A percentile compares a stretch with the other conserved stretches of the same genome.
These are phyloP conservation scores for Acephala macrosclerotiorum DNA, from an alignment of 2,329 filamentous ascomycete genomes.

Conservation along the genomic window DNA sequence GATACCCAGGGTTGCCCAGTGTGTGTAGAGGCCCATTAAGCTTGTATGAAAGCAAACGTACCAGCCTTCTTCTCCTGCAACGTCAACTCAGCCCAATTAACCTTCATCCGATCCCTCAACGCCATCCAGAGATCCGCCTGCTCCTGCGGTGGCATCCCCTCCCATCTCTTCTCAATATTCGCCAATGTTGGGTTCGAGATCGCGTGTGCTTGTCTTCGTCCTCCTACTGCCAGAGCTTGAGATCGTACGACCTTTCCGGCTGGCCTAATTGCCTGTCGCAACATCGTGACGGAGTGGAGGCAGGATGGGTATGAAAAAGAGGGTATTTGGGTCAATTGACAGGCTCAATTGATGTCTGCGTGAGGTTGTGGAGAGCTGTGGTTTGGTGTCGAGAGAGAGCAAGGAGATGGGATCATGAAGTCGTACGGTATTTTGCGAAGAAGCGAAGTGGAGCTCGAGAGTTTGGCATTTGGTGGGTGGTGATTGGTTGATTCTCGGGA, in stretches of 20 bases:
- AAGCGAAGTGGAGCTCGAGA: conserved; percentile 11
- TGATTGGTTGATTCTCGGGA: neutral
- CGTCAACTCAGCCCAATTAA: conserved; percentile 94
- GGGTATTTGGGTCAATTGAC: neutral
- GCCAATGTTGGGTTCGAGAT: conserved; percentile 97
- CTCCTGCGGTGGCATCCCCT: conserved; percentile 96
- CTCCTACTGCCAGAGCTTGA: conserved; percentile 36
- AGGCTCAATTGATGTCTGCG: neutral
- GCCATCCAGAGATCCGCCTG: conserved; percentile 99
- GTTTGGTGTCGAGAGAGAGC: neutral
- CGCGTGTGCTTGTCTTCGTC: conserved; percentile 69
- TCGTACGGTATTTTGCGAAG: conserved; percentile 20
- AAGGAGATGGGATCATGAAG: conserved; percentile 3
- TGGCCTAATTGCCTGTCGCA: neutral
- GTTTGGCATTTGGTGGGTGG: neutral
- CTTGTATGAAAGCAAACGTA: conserved; percentile 60
- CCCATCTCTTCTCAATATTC: conserved; percentile 99
- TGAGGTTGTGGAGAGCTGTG: neutral
- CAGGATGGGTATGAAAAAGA: neutral
- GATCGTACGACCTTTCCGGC: conserved; percentile 24
- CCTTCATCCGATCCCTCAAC: conserved; percentile 98
- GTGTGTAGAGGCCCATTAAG: neutral
- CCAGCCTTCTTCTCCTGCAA: conserved; percentile 98
- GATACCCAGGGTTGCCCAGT: neutral
- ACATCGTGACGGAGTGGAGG: conserved; percentile 3